Base-by-base conservation (phyloP, 2,329 filamentous ascomycete species). In the Capronia americana region DNA sequence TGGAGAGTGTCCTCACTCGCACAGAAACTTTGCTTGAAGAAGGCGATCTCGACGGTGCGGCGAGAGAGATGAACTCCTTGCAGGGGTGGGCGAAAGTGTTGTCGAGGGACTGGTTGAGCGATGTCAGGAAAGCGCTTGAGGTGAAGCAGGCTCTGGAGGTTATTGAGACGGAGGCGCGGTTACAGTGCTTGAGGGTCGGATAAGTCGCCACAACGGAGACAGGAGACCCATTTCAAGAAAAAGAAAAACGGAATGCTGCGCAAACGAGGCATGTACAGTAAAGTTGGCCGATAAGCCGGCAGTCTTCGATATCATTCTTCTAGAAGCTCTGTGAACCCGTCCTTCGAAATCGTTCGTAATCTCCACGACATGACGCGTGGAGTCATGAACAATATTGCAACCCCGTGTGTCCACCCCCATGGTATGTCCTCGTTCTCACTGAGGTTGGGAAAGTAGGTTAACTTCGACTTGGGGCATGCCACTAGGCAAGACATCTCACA, bases 141-240 rank as follows among this genome's bases (percentile, higher is more conserved):
- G 95, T 98, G 71, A 90, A 92, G 81, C 95, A 99, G 82, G 95
- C 95, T 75, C 85, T 99, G 74, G 95, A 99, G 80, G 95, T 97
- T 65, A 96, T 97, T 81, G 89, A 92, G 72, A 92, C 93, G 4
- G 93, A 97, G 82, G 93, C 93, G 48, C 87, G 93, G 74, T 83
- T 97, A 74, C 92, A 95, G 82, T 96, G 92, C 80, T 81, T 97
- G 78, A 88, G 91, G 75, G 87, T 96, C 69, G 91, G 96, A 77
- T 95, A 20, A 54, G 53, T 34, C 11, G 10, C 17, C 17, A 3
- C 17, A 10, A 30, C 28, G 20, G 12, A 28, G 14, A 26, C 20
- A 51, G 10, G n/a, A 51, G 23, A 26, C 23, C 0, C 20, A n/a
- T 7, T n/a, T n/a, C 2, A 44, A 44, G 17, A 44, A 17, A 8